Conservation (phyloP, 768 basidiomycete species). For the Cystobasidium tubakii region DNA sequence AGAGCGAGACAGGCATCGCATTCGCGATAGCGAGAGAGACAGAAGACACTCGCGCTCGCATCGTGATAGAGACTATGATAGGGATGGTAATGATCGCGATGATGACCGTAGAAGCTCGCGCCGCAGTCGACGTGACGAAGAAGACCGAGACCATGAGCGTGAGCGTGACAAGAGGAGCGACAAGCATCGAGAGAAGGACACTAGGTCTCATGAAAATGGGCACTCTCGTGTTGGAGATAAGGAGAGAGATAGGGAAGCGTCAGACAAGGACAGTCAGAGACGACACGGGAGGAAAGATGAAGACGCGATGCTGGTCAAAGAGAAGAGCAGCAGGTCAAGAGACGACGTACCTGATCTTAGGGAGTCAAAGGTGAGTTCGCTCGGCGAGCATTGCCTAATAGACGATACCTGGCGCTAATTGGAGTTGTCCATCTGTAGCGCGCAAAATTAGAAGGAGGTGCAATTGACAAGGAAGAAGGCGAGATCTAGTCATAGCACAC, state of each 20-base stretch:
- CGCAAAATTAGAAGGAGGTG: background rate
- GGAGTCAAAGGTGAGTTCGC: conserved; percentile 2
- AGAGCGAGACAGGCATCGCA: conserved; percentile 16
- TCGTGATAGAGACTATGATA: conserved; percentile 34
- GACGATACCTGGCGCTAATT: no score
- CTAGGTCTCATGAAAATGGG: background rate
- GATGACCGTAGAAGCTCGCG: background rate
- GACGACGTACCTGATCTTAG: conserved; percentile 14
- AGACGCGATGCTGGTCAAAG: background rate
- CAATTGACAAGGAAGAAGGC: conserved; percentile 43
- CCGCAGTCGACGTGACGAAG: background rate
- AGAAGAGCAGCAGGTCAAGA: conserved; percentile 21
- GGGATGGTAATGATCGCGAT: conserved; percentile 35
- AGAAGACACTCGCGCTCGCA: conserved; percentile 28
- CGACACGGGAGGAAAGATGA: background rate
- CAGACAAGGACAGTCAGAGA: conserved; percentile 16
- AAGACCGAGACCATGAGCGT: conserved; percentile 26
- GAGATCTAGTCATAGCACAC: conserved; percentile 37
- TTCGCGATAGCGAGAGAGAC: conserved; percentile 17
- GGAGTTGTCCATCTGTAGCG: background rate
- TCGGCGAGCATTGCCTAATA: background rate
- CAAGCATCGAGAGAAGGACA: background rate
- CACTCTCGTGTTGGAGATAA: background rate
- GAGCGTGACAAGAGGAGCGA: conserved; percentile 13
- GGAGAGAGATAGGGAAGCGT: background rate